Percentiles rank a stretch among this genome's conserved stretches.
These are phyloP conservation scores for Amaranthus tricolor DNA, from an alignment of 179 eudicot species.

Conservation along the genomic window DNA sequence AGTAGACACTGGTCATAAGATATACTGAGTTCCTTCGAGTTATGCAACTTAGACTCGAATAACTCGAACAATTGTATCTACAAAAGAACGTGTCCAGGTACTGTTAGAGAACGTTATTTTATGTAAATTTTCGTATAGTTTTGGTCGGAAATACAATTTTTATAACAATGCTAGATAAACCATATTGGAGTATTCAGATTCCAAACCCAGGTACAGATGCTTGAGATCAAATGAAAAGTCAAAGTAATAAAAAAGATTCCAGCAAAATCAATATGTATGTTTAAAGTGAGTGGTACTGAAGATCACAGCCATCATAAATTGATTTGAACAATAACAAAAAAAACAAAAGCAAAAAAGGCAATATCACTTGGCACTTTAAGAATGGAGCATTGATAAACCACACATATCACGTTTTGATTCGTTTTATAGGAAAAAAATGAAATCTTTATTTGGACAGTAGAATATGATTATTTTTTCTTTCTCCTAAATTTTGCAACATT, in stretches of 20 bases:
- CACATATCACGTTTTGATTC: conserved; percentile 30
- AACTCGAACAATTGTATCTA: too few relatives aligned
- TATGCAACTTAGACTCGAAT: too few relatives aligned
- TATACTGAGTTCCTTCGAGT: conserved; percentile 9
- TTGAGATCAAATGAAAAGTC: too few relatives aligned
- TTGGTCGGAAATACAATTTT: too few relatives aligned
- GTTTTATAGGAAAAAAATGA: conserved; percentile 11
- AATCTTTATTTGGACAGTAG: conserved; percentile 12
- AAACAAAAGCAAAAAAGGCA: neutral
- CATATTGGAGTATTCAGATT: too few relatives aligned
- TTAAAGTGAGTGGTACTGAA: conserved; percentile 17
- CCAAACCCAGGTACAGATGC: too few relatives aligned
- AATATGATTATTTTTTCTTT: too few relatives aligned
- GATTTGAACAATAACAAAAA: conserved; percentile 14
- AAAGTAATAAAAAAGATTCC: conserved; percentile 2
- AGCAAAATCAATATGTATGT: conserved; percentile 18
- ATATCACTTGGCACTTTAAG: conserved; percentile 19
- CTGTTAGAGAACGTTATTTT: too few relatives aligned
- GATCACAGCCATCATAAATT: conserved; percentile 18
- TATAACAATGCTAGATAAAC: too few relatives aligned
- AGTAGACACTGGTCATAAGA: conserved; percentile 28
- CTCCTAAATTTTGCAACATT: too few relatives aligned
- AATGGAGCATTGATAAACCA: conserved; percentile 23
- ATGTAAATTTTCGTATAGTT: too few relatives aligned
- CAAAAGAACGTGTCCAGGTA: too few relatives aligned